Evolutionary conservation across 228 moss, liverwort and hornwort genomes (phyloP), one percentile per base, ranked within the genome.

Genomic region (Sphagnum fallax): DNA sequence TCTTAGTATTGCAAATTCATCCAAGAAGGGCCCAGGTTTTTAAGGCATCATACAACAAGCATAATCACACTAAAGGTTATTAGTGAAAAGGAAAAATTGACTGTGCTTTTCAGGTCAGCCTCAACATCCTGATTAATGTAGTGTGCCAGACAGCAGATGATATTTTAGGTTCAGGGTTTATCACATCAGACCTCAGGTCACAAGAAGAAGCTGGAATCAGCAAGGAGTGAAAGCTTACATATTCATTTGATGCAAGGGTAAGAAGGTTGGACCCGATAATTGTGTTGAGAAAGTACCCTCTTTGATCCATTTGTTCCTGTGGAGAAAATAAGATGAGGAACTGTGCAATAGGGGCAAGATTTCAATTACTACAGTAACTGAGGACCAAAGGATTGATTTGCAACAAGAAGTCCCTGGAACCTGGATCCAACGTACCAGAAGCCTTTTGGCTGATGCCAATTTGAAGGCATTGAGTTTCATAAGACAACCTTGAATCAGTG

Each of bases 281-380:
- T 2, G 74, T 57, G 72, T 93, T 93, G 65, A 93, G 73, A 69
- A 93, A 93, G 73, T 74, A 93, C 7, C 87, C 87, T 64, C 82
- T 82, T 67, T 67, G 70, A 15, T 51, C 75, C 82, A 91, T 75
- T 71, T 91, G 81, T 48, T 65, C 70, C 92, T 92, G 82, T n/a
- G 55, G 64, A 73, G 52, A 52, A 62, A 63, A 58, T 9, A 73
- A 32, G 32, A 32, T 32, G 32, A 32, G 32, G 32, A 32, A 32
- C 32, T 32, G 32, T 32, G 32, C 32, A 32, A 32, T 32, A 32
- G 2, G 32, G 32, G 32, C 32, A 32, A 32, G 32, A 32, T 32
- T 32, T 32, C 32, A 32, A 32, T 32, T 32, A 3, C 32, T 32
- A 32, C 2, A 32, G 32, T 32, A 32, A 32, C 32, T 32, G 32